These are phyloP conservation scores for Metschnikowia lunata DNA, from an alignment of 805 yeast genomes.

Conservation along the genomic window DNA sequence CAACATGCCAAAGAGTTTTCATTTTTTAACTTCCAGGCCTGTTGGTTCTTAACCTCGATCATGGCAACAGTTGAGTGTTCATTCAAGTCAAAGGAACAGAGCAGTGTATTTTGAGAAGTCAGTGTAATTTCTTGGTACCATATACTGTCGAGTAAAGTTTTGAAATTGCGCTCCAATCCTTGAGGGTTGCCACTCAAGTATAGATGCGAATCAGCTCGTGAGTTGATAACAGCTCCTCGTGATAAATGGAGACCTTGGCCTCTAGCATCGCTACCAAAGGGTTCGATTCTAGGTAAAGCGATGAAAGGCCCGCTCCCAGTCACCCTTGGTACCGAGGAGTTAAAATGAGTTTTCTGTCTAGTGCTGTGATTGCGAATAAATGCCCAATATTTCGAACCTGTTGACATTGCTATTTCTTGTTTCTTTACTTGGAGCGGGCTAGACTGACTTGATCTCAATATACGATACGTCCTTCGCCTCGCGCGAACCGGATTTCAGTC, in stretches of 20 bases:
- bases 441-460: too few relatives aligned
- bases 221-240: slow-evolving; percentile 6
- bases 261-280: slow-evolving; percentile 6
- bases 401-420: too few relatives aligned
- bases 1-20: slow-evolving; percentile 9
- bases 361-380: too few relatives aligned
- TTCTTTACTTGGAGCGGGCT: too few relatives aligned
- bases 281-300: slow-evolving; percentile 8
- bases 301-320: slow-evolving; percentile 16
- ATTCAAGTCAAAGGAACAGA: slow-evolving; percentile 7
- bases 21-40: slow-evolving; percentile 7
- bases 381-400: too few relatives aligned
- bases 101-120: slow-evolving; percentile 6
- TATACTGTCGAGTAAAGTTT: slow-evolving; percentile 2
- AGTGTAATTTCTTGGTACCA: slow-evolving; percentile 13
- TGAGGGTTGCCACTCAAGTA: slow-evolving; percentile 5
- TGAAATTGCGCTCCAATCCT: slow-evolving; percentile 4
- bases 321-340: not conserved
- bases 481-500: too few relatives aligned
- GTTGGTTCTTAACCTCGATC: slow-evolving; percentile 2
- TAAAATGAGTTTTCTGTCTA: too few relatives aligned
- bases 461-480: too few relatives aligned
- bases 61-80: slow-evolving; percentile 2
- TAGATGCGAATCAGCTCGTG: slow-evolving; percentile 5
- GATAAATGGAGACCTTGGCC: slow-evolving; percentile 9